Base-by-base conservation (phyloP, 2,329 filamentous ascomycete genomes). In the Alternaria infectoria region DNA sequence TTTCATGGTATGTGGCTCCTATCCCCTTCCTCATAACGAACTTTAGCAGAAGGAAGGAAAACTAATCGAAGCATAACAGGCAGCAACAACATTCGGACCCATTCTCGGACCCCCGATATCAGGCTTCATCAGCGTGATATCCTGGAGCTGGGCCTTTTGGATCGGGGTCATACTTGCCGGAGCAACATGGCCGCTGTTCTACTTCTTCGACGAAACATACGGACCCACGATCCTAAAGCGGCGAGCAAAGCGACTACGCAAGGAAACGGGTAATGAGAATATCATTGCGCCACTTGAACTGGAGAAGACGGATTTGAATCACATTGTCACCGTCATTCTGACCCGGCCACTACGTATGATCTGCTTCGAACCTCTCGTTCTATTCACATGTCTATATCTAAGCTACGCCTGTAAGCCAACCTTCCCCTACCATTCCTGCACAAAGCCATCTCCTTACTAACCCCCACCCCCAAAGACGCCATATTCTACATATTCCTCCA, bases 401-500 rank as follows among this genome's bases (percentile, higher is more conserved):
- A 85, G 89, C 32, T 81, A 84, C 52, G 82, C 80, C 9, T 94
- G 93, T 78, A 68, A 60, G 75, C 62, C 11, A 21, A 21, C 7
- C 15, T 25, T n/a, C 74, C 45, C 28, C n/a, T 2, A 40, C 15
- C 5, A 12, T 21, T 11, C 30, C 23, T 11, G 40, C 25, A 6
- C 30, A 11, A 32, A 13, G 5, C 23, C 6, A 19, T 25, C 19
- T 13, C 15, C 46, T 12, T 32, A 17, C 56, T 63, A 28, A 68
- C 25, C 30, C 5, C 19, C 15, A 13, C 4, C 23, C 23, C n/a
- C 4, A 44, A 40, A 78, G 75, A 79, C 23, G 86, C 83, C 4
- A 85, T 90, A 63, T 87, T 90, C 65, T 90, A 88, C 83, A 91
- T 94, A 80, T 93, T 89, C 74, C 93, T 95, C 70, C 88, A 93